Evolutionary conservation across 331 rosid species (phyloP), one percentile per base, ranked within the genome.

Genomic region (Arachis monticola): DNA sequence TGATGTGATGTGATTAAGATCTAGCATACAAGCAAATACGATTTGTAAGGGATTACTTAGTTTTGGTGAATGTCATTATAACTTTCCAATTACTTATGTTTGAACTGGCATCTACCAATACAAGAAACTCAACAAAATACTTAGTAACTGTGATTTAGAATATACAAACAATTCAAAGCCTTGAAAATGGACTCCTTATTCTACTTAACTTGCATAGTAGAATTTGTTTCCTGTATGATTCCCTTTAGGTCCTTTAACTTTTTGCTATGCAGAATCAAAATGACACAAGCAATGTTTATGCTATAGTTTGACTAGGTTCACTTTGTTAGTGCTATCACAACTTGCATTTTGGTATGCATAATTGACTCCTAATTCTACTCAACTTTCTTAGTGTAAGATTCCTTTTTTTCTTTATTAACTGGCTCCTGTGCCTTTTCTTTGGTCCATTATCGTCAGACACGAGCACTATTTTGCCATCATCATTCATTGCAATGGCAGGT

Each of bases 401-500:
- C 77, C 94, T 17, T 88, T 79, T 68, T 91, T 80, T 83, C 96
- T 81, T 84, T 88, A 74, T 93, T 91, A 64, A 91, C 89, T 30
- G 78, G 72, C 76, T 87, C 94, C 75, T 77, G 82, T 50, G 76
- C 75, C 47, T 17, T 17, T 44, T 72, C 75, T 79, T 89, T 64
- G 80, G 85, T 80, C 82, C 90, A 58, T 87, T 68, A 53, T 90
- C 95, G 52, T 87, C 92, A 2, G 87, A 83, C 57, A 91, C 59
- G 56, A 89, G 77, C 14, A 84, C 22, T 17, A 17, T 17, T 17
- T 17, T 17, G 22, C 22, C 22, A 17, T 17, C 22, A 17, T 17
- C 22, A 40, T 87, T 88, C 88, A 91, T 72, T 38, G 90, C 70
- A 74, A 88, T 93, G n/a, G 85, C 85, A 56, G 97, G 97, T 73